phyloP scores from a whole-genome alignment of 441 rosid species.

The Bruguiera hainesii region DNA sequence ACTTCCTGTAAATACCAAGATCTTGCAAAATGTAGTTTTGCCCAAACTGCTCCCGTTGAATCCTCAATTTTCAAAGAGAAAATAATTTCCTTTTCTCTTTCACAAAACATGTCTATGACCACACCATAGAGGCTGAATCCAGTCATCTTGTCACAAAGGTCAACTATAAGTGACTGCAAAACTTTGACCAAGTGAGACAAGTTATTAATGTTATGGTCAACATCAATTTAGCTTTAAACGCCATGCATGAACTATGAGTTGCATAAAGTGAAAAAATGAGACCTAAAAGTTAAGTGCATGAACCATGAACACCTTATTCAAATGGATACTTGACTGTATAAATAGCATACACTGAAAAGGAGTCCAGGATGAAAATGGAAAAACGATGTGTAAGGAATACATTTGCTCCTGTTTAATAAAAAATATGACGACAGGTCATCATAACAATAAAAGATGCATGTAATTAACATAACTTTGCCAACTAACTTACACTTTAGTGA shows the following conservation, averaged over 20 bases:
- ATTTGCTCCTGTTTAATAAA: neutral
- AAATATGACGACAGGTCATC: neutral
- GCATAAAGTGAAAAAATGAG: neutral
- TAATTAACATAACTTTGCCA: neutral
- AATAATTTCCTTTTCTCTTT: slow-evolving; percentile 38
- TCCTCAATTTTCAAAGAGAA: slow-evolving; percentile 73
- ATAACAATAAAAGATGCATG: neutral
- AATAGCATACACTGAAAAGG: neutral
- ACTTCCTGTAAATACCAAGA: slow-evolving; percentile 51
- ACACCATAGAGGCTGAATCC: slow-evolving; percentile 81
- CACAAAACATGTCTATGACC: slow-evolving; percentile 48
- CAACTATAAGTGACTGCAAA: slow-evolving; percentile 65
- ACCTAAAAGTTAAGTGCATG: neutral
- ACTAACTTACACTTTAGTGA: neutral
- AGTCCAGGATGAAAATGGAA: neutral
- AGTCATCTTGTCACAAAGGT: slow-evolving; percentile 76
- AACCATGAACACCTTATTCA: neutral
- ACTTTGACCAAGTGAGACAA: slow-evolving; percentile 34
- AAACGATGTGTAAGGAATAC: neutral
- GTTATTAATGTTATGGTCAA: slow-evolving; percentile 3
- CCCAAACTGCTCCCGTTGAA: slow-evolving; percentile 63
- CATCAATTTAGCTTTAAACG: neutral
- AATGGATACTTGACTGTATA: neutral
- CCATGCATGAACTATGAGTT: neutral
- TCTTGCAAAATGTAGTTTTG: slow-evolving; percentile 65